Conservation (phyloP, 139 green algal genomes). For the Closterium sp. region DNA sequence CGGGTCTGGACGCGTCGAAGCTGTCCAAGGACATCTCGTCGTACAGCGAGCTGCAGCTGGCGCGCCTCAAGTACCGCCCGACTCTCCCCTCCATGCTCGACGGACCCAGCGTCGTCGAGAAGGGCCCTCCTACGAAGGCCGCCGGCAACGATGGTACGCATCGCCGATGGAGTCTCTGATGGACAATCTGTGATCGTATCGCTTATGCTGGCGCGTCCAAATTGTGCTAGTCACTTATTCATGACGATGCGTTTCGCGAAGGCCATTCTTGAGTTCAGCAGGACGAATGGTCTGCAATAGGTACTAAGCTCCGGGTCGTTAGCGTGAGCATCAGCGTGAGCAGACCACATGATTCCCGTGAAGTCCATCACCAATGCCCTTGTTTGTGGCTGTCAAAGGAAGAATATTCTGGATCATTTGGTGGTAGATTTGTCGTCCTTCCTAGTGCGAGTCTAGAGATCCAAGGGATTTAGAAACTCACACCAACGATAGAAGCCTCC, state of each 20-base stretch:
- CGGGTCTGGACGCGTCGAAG: not conserved
- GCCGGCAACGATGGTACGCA: conserved; percentile 35
- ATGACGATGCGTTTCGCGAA: not conserved
- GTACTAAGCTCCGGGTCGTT: too few species aligned
- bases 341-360: too few species aligned
- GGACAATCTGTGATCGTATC: not conserved
- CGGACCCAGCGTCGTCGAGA: not conserved
- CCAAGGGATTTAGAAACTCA: not conserved
- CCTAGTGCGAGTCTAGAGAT: not conserved
- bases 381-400: too few species aligned
- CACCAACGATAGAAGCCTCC: not conserved
- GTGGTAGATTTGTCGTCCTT: not conserved
- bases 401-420: not conserved
- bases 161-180: not conserved
- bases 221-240: conserved; percentile 2
- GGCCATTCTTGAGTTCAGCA: not conserved
- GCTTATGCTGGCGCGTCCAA: not conserved
- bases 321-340: too few species aligned
- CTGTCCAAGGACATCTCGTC: conserved; percentile 25
- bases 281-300: conserved; percentile 23
- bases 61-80: conserved; percentile 27
- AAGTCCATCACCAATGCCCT: too few species aligned
- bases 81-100: conserved; percentile 18
- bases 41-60: conserved; percentile 40
- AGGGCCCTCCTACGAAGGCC: conserved; percentile 27